Evolutionary conservation across 139 green algal species (phyloP).

Genomic region (Nannochloris sp.): DNA sequence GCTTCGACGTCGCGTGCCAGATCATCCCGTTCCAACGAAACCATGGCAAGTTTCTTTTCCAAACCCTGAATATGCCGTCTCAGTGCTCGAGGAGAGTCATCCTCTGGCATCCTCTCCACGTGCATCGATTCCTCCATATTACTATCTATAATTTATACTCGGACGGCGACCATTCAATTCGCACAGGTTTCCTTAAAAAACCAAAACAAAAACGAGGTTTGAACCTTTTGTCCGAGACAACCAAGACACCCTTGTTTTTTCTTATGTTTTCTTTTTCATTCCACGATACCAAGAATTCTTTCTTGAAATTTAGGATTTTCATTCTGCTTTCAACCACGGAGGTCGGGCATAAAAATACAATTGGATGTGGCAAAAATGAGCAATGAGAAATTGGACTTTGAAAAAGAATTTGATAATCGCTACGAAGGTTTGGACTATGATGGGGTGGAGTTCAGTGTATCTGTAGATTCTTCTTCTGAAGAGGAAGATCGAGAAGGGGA

Average conservation of each 20-base stretch:
- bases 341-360: too few species aligned
- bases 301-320: too few species aligned
- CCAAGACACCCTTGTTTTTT: too few species aligned
- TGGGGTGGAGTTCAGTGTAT: neutral
- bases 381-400: neutral
- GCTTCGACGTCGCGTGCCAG: conserved; percentile 11
- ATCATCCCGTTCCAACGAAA: conserved; percentile 7
- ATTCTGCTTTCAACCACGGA: too few species aligned
- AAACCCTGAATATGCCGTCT: conserved; percentile 8
- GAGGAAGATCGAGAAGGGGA: neutral
- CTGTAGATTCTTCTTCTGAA: neutral
- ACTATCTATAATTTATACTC: too few species aligned
- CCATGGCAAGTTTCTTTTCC: neutral
- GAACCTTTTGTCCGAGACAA: too few species aligned
- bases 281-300: neutral
- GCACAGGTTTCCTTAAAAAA: too few species aligned
- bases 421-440: conserved; percentile 11
- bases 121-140: too few species aligned
- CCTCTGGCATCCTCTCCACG: neutral
- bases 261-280: neutral
- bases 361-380: too few species aligned
- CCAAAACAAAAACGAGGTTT: too few species aligned
- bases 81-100: neutral
- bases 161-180: too few species aligned
- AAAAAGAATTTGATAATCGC: conserved; percentile 7